Base-by-base conservation (phyloP, 805 yeast species). In the Komagataella pastoris region DNA sequence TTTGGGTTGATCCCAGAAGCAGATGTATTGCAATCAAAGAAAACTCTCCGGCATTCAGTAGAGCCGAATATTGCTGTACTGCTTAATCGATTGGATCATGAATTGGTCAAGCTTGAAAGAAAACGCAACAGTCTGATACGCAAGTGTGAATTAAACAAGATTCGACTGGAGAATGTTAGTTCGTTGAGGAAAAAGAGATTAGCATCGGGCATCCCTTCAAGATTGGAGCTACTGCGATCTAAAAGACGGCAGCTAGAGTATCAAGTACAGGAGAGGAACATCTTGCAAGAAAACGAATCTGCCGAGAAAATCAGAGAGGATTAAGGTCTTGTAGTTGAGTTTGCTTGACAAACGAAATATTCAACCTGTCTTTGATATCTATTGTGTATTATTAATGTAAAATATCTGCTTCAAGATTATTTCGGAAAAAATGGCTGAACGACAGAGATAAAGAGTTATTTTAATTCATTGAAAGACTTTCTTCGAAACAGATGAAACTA, bases 1-100 rank as follows among this genome's bases (percentile, higher is more conserved):
- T 72, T 69, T 59, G 74, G 72, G 4, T 55, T 72, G 24, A 69
- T 71, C 1, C 73, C 76, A 1, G 72, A 70, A 52, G 58, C 59
- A 53, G 76, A 72, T 54, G 54, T 72, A 30, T 60, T 58, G 3
- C 65, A 65, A 48, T 71, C 73, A 18, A 67, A 65, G 50, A 57
- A 56, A 48, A 55, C 59, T 45, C 60, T 69, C 48, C 58, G 62
- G 49, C 55, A 56, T 14, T 65, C 65, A n/a, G 59, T 66, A 14
- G 62, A 64, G 40, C 74, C 74, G 2, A 68, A 70, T 50, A 59
- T 72, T 17, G 54, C 59, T 17, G 53, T 51, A 7, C 53, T 65
- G 4, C 49, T 62, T 24, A 54, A 49, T 6, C 58, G 57, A 21
- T 55, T 68, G 8, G 68, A 63, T 17, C 52, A 55, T 7, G 69